These are phyloP conservation scores for Suhomyces vadensis DNA, from an alignment of 805 yeast species.

Conservation along the genomic window DNA sequence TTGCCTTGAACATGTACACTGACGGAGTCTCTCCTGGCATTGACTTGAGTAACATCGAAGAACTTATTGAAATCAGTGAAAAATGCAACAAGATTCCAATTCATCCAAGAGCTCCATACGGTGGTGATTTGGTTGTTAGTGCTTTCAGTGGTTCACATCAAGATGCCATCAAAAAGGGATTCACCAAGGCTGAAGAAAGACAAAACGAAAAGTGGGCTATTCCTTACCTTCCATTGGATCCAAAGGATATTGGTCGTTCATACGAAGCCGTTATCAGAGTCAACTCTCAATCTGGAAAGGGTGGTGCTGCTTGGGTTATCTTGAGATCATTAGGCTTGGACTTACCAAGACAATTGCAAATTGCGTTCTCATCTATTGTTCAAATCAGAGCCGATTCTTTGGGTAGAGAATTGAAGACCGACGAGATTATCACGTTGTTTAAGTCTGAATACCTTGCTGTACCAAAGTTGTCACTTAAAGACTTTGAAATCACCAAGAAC, in stretches of 20 bases:
- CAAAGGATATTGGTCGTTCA: conserved; percentile 76
- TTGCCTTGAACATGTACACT: conserved; percentile 76
- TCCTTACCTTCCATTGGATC: conserved; percentile 80
- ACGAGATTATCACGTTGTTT: conserved; percentile 62
- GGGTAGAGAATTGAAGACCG: conserved; percentile 69
- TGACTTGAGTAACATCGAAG: conserved; percentile 69
- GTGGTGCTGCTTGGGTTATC: conserved; percentile 84
- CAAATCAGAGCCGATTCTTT: conserved; percentile 62
- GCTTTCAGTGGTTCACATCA: conserved; percentile 78
- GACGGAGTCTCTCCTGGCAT: conserved; percentile 72
- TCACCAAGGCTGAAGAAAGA: conserved; percentile 53
- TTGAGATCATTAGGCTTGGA: conserved; percentile 71
- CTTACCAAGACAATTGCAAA: conserved; percentile 70
- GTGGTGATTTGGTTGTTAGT: conserved; percentile 75
- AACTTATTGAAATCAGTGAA: conserved; percentile 68
- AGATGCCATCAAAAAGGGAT: conserved; percentile 71
- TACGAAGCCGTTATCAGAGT: conserved; percentile 83
- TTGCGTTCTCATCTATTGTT: conserved; percentile 63
- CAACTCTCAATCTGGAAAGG: conserved; percentile 85
- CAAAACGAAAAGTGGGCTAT: conserved; percentile 53
- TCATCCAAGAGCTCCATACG: conserved; percentile 75
- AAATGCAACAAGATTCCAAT: conserved; percentile 77
- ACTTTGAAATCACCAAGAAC: conserved; percentile 25
- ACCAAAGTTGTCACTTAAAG: conserved; percentile 18
- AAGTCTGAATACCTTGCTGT: conserved; percentile 49